Conservation (phyloP, 805 yeast genomes). For the Metschnikowia shivogae region DNA sequence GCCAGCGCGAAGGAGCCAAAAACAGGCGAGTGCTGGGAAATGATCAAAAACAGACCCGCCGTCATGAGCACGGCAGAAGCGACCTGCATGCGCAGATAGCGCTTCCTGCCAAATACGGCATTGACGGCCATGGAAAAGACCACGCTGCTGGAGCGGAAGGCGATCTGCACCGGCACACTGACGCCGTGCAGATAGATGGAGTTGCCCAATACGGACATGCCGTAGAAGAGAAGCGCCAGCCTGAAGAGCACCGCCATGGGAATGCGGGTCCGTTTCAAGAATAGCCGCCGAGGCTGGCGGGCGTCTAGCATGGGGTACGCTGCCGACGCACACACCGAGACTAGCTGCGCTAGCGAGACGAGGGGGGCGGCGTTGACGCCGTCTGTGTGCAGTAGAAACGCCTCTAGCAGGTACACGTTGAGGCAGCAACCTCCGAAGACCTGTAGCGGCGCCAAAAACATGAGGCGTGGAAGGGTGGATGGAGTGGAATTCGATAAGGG, state of each 20-base stretch:
- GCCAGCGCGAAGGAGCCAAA: no score
- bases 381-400: constrained; percentile 28
- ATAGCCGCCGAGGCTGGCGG: constrained; percentile 20
- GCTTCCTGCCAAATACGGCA: constrained; percentile 38
- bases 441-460: constrained; percentile 14
- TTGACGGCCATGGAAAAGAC: constrained; percentile 60
- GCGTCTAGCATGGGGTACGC: constrained; percentile 33
- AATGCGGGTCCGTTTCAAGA: constrained; percentile 30
- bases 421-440: constrained; percentile 74
- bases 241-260: constrained; percentile 44
- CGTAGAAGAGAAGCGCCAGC: constrained; percentile 48
- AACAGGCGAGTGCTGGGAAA: constrained; percentile 10
- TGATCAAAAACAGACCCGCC: constrained; percentile 48
- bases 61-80: constrained; percentile 49
- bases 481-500: no score
- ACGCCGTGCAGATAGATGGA: constrained; percentile 52
- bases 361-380: constrained; percentile 35
- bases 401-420: constrained; percentile 62
- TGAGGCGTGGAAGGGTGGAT: no score
- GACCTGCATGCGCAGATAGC: constrained; percentile 45
- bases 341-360: constrained; percentile 57
- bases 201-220: constrained; percentile 53
- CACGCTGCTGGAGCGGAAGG: constrained; percentile 61
- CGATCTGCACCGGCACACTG: constrained; percentile 64
- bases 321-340: constrained; percentile 47